Conservation (phyloP, 441 rosid species). For the Mallotus japonicus region DNA sequence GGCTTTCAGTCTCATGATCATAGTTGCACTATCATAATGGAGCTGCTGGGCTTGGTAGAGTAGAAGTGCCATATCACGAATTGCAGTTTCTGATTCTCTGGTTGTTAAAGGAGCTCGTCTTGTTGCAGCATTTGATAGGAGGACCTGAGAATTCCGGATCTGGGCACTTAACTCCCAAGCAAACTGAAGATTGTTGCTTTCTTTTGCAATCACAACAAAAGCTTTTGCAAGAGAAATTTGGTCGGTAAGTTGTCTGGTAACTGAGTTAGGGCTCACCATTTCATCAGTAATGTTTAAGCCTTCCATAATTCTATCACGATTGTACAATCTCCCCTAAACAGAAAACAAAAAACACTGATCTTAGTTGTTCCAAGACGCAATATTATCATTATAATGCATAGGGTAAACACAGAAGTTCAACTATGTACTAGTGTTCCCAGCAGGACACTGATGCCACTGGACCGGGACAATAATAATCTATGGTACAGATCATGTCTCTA, state of each 20-base stretch:
- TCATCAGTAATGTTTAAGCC: slow-evolving; percentile 85
- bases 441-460: neutral
- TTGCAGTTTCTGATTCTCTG: slow-evolving; percentile 67
- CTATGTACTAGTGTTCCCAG: neutral
- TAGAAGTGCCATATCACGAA: slow-evolving; percentile 88
- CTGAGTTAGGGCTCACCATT: slow-evolving; percentile 71
- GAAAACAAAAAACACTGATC: slow-evolving; percentile 1
- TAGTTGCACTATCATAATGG: slow-evolving; percentile 93
- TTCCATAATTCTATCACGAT: slow-evolving; percentile 55
- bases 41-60: slow-evolving; percentile 89
- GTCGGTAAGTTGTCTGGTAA: slow-evolving; percentile 82
- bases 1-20: slow-evolving; percentile 96
- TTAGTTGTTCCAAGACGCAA: slow-evolving; percentile 2
- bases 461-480: neutral
- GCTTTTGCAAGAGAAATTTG: slow-evolving; percentile 96
- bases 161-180: slow-evolving; percentile 99
- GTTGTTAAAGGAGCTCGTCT: slow-evolving; percentile 71
- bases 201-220: slow-evolving; percentile 95
- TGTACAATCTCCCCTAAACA: slow-evolving; percentile 46
- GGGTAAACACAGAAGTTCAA: neutral
- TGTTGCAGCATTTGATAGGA: slow-evolving; percentile 77
- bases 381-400: neutral
- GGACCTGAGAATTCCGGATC: slow-evolving; percentile 83
- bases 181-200: slow-evolving; percentile 89
- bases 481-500: neutral